phyloP scores from a whole-genome alignment of 495 filamentous ascomycete genomes.

The Zalerion maritima region DNA sequence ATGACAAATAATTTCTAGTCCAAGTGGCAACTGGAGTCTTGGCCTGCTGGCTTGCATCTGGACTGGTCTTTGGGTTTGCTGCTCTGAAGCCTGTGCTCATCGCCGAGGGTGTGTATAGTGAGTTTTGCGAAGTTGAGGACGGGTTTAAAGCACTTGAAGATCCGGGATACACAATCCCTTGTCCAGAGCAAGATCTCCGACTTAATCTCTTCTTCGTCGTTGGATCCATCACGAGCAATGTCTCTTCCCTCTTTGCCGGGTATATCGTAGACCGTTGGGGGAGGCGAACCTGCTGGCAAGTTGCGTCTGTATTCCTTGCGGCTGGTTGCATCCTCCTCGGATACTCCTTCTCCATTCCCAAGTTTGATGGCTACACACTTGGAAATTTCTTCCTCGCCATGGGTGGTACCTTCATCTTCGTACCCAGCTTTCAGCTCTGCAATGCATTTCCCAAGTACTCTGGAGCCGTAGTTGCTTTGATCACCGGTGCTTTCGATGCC shows the following conservation, averaged over 20 bases:
- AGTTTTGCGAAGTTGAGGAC: constrained; percentile 37
- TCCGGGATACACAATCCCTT: constrained; percentile 31
- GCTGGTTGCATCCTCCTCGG: constrained; percentile 43
- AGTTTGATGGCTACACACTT: constrained; percentile 46
- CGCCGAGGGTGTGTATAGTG: constrained; percentile 47
- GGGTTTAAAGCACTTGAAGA: too few relatives aligned
- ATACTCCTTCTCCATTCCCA: constrained; percentile 35
- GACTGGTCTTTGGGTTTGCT: constrained; percentile 61
- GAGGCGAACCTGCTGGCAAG: constrained; percentile 43
- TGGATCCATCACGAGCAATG: constrained; percentile 53
- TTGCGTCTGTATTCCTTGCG: constrained; percentile 39
- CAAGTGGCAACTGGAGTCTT: constrained; percentile 45
- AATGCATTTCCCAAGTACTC: constrained; percentile 56
- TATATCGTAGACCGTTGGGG: constrained; percentile 52
- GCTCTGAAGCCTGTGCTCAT: constrained; percentile 58
- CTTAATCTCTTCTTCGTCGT: constrained; percentile 59
- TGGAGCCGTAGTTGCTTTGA: constrained; percentile 49
- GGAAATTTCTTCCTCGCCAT: constrained; percentile 52
- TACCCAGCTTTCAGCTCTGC: constrained; percentile 55
- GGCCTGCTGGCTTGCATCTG: constrained; percentile 50
- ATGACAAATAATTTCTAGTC: constrained; percentile 17
- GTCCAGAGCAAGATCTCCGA: constrained; percentile 51
- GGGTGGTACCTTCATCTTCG: constrained; percentile 56
- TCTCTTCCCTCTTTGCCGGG: constrained; percentile 52
- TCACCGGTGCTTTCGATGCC: constrained; percentile 61